These are phyloP conservation scores for Penicillium hordei DNA, from an alignment of 2,329 filamentous ascomycete species.

Conservation along the genomic window DNA sequence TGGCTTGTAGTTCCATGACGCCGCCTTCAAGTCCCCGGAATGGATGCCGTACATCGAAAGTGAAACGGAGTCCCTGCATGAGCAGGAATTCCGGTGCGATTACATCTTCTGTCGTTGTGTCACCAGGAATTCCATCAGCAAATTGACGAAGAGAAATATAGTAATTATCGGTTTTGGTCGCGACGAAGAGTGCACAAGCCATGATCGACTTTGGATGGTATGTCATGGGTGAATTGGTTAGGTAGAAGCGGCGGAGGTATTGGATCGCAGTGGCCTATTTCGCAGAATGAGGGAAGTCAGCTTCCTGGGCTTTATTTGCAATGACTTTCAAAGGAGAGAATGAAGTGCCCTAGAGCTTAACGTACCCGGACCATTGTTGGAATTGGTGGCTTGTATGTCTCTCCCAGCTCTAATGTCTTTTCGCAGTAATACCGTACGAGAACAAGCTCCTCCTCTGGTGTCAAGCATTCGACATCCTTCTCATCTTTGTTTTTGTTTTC, in stretches of 20 bases:
- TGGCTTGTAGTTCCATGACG: slow-evolving; percentile 74
- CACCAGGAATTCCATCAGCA: slow-evolving; percentile 66
- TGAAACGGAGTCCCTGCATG: slow-evolving; percentile 88
- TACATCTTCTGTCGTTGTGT: slow-evolving; percentile 75
- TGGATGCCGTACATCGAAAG: slow-evolving; percentile 88
- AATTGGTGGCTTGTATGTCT: slow-evolving; percentile 57
- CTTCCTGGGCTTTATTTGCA: background rate
- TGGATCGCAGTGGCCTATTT: slow-evolving; percentile 74
- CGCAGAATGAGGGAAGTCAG: background rate
- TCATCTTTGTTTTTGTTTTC: slow-evolving; percentile 37
- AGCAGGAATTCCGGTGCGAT: slow-evolving; percentile 90
- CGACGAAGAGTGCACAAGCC: slow-evolving; percentile 87
- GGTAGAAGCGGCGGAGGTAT: slow-evolving; percentile 91
- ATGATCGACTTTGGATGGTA: slow-evolving; percentile 89
- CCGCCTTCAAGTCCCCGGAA: slow-evolving; percentile 84
- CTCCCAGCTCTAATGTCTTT: slow-evolving; percentile 58
- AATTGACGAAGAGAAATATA: slow-evolving; percentile 69
- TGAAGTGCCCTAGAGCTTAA: slow-evolving; percentile 1
- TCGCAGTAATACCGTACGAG: slow-evolving; percentile 78
- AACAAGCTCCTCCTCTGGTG: slow-evolving; percentile 75
- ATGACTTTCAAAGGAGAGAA: background rate
- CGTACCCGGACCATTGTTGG: slow-evolving; percentile 61
- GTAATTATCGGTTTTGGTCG: slow-evolving; percentile 85
- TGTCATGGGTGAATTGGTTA: slow-evolving; percentile 93
- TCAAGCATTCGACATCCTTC: slow-evolving; percentile 71